Evolutionary conservation across 129 eudicot genomes (phyloP).

Genomic region (Helichrysum umbraculigerum): DNA sequence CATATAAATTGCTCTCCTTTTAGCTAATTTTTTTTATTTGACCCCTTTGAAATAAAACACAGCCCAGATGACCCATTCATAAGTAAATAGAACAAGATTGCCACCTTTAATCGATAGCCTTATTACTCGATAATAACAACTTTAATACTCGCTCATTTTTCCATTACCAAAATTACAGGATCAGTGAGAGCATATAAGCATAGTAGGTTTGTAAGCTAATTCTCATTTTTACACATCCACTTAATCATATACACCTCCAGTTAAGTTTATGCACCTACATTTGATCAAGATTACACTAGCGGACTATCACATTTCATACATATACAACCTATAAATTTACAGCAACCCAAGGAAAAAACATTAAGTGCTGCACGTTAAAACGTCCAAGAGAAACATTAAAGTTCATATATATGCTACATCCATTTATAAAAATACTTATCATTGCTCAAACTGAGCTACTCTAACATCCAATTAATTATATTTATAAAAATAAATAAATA

Average conservation of each 20-base stretch:
- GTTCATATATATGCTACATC: background rate
- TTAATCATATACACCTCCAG: background rate
- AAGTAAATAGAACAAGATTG: background rate
- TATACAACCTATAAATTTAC: background rate
- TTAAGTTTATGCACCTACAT: background rate
- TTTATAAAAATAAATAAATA: too few relatives aligned
- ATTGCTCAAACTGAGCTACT: background rate
- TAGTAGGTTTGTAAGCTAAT: background rate
- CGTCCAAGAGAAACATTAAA: too few relatives aligned
- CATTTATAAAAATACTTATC: background rate
- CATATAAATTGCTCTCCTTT: background rate
- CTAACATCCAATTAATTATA: background rate
- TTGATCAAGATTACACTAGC: background rate
- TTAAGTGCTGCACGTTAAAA: too few relatives aligned
- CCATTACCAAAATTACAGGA: background rate
- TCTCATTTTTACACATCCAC: background rate
- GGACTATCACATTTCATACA: background rate
- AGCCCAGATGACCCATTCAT: background rate
- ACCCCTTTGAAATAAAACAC: background rate
- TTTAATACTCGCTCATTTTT: background rate
- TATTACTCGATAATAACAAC: too few relatives aligned
- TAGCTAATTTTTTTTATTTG: background rate
- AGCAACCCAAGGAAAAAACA: background rate
- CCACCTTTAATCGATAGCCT: background rate
- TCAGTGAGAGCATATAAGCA: background rate